These are phyloP conservation scores for Anthracocystis walkeri DNA, from an alignment of 1,284 basidiomycete genomes.

Conservation along the genomic window DNA sequence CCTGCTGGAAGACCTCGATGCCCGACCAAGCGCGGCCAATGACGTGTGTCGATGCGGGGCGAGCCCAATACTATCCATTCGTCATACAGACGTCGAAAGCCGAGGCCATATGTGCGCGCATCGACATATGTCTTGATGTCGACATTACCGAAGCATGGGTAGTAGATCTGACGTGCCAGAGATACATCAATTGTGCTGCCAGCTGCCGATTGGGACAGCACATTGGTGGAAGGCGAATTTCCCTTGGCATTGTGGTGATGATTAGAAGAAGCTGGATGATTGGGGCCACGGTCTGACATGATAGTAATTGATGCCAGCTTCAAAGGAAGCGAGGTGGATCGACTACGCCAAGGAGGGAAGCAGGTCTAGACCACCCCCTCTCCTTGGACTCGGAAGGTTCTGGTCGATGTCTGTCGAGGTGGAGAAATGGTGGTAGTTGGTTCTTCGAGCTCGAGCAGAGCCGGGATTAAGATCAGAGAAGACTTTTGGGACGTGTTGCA, in stretches of 20 bases:
- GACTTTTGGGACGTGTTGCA: neutral
- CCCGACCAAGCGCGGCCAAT: constrained; percentile 39
- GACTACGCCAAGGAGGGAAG: constrained; percentile 18
- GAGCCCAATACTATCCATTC: constrained; percentile 39
- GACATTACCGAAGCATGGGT: constrained; percentile 36
- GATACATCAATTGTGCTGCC: neutral
- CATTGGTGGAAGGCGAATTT: neutral
- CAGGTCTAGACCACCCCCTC: constrained; percentile 9
- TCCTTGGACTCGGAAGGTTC: constrained; percentile 3
- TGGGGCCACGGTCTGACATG: constrained; percentile 17
- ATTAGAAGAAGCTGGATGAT: neutral
- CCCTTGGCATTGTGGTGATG: neutral
- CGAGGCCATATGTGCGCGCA: constrained; percentile 35
- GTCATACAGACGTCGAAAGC: constrained; percentile 40
- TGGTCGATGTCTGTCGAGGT: neutral
- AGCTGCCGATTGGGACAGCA: neutral
- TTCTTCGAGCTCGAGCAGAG: constrained; percentile 1
- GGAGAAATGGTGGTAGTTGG: neutral
- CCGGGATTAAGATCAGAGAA: neutral
- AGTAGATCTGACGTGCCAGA: constrained; percentile 18
- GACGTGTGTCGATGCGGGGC: constrained; percentile 32
- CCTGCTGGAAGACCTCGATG: constrained; percentile 33
- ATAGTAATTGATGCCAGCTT: neutral
- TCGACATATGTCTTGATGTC: constrained; percentile 29
- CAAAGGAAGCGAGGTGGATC: neutral